These are phyloP conservation scores for Coffea canephora DNA, from an alignment of 257 asterid genomes.

Conservation along the genomic window DNA sequence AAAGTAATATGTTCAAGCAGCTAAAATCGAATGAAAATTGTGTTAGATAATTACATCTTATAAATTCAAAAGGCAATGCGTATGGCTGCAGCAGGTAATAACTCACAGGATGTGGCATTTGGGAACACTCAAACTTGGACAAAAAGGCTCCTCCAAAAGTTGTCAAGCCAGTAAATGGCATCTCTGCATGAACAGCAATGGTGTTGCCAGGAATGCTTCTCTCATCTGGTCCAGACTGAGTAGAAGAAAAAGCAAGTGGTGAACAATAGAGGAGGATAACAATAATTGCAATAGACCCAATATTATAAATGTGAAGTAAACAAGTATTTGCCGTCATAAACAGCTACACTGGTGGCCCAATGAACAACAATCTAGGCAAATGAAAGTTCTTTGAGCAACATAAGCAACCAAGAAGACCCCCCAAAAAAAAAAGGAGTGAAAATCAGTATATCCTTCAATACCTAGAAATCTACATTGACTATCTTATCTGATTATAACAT, in stretches of 20 bases:
- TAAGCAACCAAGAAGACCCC: background rate
- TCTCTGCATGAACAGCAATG: conserved; percentile 77
- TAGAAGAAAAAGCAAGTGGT: background rate
- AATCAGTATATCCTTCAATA: background rate
- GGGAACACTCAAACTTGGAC: conserved; percentile 95
- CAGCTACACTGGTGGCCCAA: background rate
- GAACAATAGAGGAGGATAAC: background rate
- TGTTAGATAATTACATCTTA: background rate
- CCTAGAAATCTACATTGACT: too few relatives aligned
- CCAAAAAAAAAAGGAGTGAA: too few relatives aligned
- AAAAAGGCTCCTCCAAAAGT: conserved; percentile 86
- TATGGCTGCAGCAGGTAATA: background rate
- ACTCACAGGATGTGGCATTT: conserved; percentile 96
- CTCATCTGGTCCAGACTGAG: conserved; percentile 90
- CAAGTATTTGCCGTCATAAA: background rate
- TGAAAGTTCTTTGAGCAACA: background rate
- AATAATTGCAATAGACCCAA: background rate
- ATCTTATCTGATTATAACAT: background rate
- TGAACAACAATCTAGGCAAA: background rate
- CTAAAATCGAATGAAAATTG: conserved; percentile 34
- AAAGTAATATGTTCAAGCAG: conserved; percentile 79
- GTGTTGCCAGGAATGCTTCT: conserved; percentile 98
- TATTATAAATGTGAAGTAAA: background rate
- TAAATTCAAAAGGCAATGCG: background rate
- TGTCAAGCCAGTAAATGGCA: conserved; percentile 81